These are phyloP conservation scores for Huntiella bhutanensis DNA, from an alignment of 2,329 filamentous ascomycete species.

Conservation along the genomic window DNA sequence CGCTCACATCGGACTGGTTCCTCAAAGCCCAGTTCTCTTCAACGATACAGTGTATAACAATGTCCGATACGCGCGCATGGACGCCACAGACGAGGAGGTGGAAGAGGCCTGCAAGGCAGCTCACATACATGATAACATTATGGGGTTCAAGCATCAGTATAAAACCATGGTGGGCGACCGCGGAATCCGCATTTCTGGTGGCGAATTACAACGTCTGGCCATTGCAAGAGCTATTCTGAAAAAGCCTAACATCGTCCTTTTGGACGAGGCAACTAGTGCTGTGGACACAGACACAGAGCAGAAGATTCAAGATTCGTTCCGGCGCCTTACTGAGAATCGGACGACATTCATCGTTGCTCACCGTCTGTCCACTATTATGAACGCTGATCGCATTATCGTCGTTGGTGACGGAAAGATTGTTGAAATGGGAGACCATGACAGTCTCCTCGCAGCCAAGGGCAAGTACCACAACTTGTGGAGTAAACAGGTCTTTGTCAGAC, in stretches of 20 bases:
- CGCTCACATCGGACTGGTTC: conserved; percentile 35
- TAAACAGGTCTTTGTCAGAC: conserved; percentile 37
- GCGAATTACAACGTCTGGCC: conserved; percentile 46
- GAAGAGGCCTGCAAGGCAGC: conserved; percentile 35
- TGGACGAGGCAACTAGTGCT: conserved; percentile 64
- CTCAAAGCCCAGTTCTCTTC: conserved; percentile 36
- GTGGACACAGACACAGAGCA: conserved; percentile 54
- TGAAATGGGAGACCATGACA: conserved; percentile 43
- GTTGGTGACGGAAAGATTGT: conserved; percentile 41
- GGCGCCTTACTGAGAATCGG: conserved; percentile 36
- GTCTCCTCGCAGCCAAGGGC: conserved; percentile 36
- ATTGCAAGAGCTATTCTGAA: conserved; percentile 57
- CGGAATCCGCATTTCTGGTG: conserved; percentile 43
- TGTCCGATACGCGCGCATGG: conserved; percentile 34
- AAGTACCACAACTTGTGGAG: conserved; percentile 48
- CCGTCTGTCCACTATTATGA: conserved; percentile 51
- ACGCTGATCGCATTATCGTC: conserved; percentile 48
- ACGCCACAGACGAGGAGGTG: conserved; percentile 35
- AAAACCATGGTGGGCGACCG: conserved; percentile 31
- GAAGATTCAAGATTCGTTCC: conserved; percentile 44
- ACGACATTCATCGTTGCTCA: conserved; percentile 53
- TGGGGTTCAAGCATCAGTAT: conserved; percentile 34
- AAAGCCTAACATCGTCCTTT: conserved; percentile 52
- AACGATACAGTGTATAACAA: conserved; percentile 42
- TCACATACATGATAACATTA: conserved; percentile 38